These are phyloP conservation scores for Peterozyma toletana DNA, from an alignment of 805 yeast genomes.

Conservation along the genomic window DNA sequence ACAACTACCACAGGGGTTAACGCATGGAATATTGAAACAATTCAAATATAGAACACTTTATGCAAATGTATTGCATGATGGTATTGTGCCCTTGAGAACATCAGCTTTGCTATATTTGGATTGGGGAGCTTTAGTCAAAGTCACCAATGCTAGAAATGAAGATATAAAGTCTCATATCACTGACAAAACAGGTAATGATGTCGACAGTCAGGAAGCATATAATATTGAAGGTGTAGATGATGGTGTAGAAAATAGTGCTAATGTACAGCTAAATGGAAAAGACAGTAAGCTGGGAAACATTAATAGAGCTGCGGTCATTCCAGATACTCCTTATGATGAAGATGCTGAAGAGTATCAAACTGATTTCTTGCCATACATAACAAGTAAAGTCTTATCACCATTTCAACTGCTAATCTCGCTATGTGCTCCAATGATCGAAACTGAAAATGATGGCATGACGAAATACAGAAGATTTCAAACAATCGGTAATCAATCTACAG, in stretches of 20 bases:
- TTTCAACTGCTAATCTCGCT: constrained; percentile 36
- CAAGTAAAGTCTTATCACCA: constrained; percentile 24
- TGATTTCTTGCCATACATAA: constrained; percentile 12
- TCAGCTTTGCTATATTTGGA: constrained; percentile 81
- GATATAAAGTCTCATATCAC: constrained; percentile 6
- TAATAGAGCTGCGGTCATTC: constrained; percentile 17
- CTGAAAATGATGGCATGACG: constrained; percentile 8
- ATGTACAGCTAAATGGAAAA: not conserved
- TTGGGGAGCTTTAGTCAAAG: constrained; percentile 64
- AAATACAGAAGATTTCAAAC: constrained; percentile 25
- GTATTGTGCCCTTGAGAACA: constrained; percentile 91
- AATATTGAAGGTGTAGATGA: constrained; percentile 10
- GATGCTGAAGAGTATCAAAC: constrained; percentile 1
- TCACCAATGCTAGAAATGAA: constrained; percentile 25
- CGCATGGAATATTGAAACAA: constrained; percentile 50
- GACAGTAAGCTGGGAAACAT: constrained; percentile 9
- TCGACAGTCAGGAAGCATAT: constrained; percentile 9
- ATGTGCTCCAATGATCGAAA: constrained; percentile 29
- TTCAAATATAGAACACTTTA: constrained; percentile 74
- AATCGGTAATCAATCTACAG: constrained; percentile 4
- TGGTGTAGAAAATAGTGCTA: constrained; percentile 5
- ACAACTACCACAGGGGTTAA: constrained; percentile 69
- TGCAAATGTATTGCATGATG: constrained; percentile 89
- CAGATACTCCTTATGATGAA: constrained; percentile 15
- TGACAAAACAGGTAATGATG: not conserved